These are phyloP conservation scores for Aspergillus transmontanensis DNA, from an alignment of 2,329 filamentous ascomycete species.

Conservation along the genomic window DNA sequence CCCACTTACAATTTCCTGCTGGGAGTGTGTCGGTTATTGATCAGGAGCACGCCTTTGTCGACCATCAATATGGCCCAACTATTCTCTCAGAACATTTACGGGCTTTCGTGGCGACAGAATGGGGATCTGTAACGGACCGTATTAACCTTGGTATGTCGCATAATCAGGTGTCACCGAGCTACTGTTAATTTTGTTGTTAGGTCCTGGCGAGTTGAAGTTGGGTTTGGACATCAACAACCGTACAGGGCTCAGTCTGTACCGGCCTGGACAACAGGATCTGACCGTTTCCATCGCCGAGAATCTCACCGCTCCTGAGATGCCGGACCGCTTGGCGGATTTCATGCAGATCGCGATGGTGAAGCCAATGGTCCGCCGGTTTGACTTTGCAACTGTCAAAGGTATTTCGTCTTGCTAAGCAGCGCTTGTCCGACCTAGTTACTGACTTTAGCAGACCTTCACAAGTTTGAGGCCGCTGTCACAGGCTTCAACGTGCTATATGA, in stretches of 20 bases:
- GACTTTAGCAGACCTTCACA: slow-evolving; percentile 64
- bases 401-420: slow-evolving; percentile 7
- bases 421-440: slow-evolving; percentile 11
- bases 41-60: slow-evolving; percentile 58
- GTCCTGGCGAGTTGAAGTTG: slow-evolving; percentile 71
- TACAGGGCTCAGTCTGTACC: slow-evolving; percentile 66
- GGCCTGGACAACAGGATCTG: slow-evolving; percentile 75
- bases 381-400: slow-evolving; percentile 61
- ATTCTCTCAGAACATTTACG: slow-evolving; percentile 77
- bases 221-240: slow-evolving; percentile 65
- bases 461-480: slow-evolving; percentile 77
- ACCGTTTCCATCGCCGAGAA: slow-evolving; percentile 74
- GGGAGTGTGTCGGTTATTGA: slow-evolving; percentile 65
- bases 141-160: slow-evolving; percentile 66
- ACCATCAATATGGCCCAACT: slow-evolving; percentile 63
- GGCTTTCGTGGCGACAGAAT: slow-evolving; percentile 73
- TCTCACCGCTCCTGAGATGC: slow-evolving; percentile 62
- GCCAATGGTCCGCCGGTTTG: slow-evolving; percentile 71
- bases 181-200: slow-evolving; percentile 33
- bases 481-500: slow-evolving; percentile 78
- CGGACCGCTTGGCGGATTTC: slow-evolving; percentile 65
- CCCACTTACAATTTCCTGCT: slow-evolving; percentile 40
- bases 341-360: slow-evolving; percentile 59
- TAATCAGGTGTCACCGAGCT: not conserved
- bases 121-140: slow-evolving; percentile 78